These are phyloP conservation scores for Pseudopithomyces maydicus DNA, from an alignment of 2,329 filamentous ascomycete genomes.

Conservation along the genomic window DNA sequence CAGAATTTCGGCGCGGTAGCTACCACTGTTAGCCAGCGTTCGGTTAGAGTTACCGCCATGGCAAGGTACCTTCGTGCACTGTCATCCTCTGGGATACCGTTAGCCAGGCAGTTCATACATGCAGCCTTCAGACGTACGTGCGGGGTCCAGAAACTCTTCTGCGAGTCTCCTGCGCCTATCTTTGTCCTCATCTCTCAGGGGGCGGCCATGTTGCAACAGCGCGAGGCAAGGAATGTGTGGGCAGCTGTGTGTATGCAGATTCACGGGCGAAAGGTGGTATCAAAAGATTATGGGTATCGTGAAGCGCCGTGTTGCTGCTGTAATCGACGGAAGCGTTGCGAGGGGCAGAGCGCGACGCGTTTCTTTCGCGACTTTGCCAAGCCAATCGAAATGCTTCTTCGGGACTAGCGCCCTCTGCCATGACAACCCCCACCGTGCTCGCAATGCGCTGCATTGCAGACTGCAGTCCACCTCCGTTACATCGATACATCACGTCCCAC, in stretches of 20 bases:
- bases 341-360: constrained; percentile 18
- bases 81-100: constrained; percentile 56
- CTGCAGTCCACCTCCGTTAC: not conserved
- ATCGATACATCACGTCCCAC: no score
- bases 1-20: constrained; percentile 89
- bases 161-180: constrained; percentile 83
- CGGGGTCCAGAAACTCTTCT: constrained; percentile 86
- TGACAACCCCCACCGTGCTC: not conserved
- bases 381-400: not conserved
- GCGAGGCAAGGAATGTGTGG: not conserved
- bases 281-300: constrained; percentile 14
- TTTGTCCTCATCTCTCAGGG: constrained; percentile 79
- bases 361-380: not conserved
- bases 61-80: constrained; percentile 57
- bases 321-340: constrained; percentile 9
- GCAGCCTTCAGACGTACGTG: constrained; percentile 64
- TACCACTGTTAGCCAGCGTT: constrained; percentile 52
- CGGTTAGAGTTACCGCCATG: constrained; percentile 13
- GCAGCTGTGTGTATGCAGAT: not conserved
- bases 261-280: not conserved
- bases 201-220: constrained; percentile 31
- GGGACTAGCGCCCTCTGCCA: not conserved
- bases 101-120: constrained; percentile 17
- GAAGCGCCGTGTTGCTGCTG: constrained; percentile 14
- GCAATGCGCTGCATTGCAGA: no score